Conservation (phyloP, 2,329 filamentous ascomycete genomes). For the Phyllachora maydis region DNA sequence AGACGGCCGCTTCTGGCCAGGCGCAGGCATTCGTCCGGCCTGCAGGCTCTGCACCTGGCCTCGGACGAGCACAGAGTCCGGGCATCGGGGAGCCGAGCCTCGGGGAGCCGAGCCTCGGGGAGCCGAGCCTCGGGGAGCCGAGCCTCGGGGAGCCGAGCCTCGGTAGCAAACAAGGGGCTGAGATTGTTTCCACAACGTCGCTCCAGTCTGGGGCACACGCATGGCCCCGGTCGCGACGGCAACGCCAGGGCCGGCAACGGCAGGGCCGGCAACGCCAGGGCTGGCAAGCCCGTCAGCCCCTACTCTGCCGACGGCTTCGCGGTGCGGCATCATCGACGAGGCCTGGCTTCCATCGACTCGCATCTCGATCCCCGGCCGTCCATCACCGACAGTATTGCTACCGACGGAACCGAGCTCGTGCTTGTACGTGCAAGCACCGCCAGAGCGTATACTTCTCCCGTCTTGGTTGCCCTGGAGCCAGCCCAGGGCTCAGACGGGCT, state of each 20-base stretch:
- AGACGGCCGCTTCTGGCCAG: no score
- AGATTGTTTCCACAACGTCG: neutral
- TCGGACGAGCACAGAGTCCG: no score
- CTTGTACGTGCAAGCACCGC: slow-evolving; percentile 12
- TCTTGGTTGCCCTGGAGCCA: no score
- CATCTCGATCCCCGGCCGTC: slow-evolving; percentile 6
- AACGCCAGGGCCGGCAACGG: no score
- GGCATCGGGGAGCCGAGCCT: slow-evolving; percentile 1
- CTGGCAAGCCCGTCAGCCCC: neutral
- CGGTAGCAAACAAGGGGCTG: no score
- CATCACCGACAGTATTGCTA: slow-evolving; percentile 12
- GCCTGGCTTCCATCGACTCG: slow-evolving; percentile 2
- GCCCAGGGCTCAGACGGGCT: no score
- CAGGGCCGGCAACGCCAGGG: no score
- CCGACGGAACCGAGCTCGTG: slow-evolving; percentile 12
- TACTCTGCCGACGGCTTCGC: neutral
- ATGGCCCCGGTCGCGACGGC: no score
- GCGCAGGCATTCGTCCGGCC: no score
- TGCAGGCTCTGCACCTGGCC: no score
- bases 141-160: no score
- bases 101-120: slow-evolving; percentile 1
- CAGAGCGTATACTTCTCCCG: no score
- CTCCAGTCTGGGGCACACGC: neutral
- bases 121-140: slow-evolving; percentile 1
- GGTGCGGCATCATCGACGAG: slow-evolving; percentile 1